Percentiles rank a stretch among this genome's conserved stretches.
These are phyloP conservation scores for Dalbergia cochinchinensis DNA, from an alignment of 306 rosid species.

Conservation along the genomic window DNA sequence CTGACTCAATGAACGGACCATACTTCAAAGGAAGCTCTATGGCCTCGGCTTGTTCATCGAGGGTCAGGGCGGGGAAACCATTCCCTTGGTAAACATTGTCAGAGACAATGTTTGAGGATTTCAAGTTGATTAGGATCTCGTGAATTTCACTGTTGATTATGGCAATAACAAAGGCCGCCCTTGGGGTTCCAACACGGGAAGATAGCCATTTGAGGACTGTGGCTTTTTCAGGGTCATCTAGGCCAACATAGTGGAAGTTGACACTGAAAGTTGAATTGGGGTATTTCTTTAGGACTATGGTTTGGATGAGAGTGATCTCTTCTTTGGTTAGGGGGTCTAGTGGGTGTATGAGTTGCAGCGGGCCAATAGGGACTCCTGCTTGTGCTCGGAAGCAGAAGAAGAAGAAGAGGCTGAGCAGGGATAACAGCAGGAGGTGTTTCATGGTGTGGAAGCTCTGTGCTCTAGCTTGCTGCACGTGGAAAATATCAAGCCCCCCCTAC, in stretches of 20 bases:
- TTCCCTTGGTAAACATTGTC: constrained; percentile 5
- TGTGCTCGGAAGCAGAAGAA: not conserved
- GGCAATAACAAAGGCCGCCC: constrained; percentile 39
- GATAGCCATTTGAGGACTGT: constrained; percentile 15
- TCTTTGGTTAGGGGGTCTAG: constrained; percentile 41
- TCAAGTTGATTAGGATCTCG: constrained; percentile 13
- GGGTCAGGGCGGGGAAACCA: constrained; percentile 43
- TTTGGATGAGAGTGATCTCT: constrained; percentile 39
- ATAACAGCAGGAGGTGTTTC: not conserved
- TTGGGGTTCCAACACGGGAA: not conserved
- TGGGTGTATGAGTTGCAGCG: constrained; percentile 29
- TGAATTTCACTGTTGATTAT: constrained; percentile 8
- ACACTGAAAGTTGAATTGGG: not conserved
- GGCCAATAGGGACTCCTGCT: not conserved
- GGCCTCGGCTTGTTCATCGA: constrained; percentile 22
- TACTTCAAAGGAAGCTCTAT: constrained; percentile 22
- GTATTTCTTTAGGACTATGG: constrained; percentile 34
- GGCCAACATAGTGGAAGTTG: constrained; percentile 51
- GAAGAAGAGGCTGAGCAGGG: not conserved
- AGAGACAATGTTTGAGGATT: not conserved
- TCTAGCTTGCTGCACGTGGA: not conserved
- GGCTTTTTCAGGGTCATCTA: constrained; percentile 46
- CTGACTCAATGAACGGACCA: constrained; percentile 35
- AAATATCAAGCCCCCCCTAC: not conserved
- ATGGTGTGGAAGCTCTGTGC: constrained; percentile 22